A percentile compares a stretch with the other conserved stretches of the same genome.
Conservation (phyloP, 148 eudicot genomes). For the Gaultheria prostrata region DNA sequence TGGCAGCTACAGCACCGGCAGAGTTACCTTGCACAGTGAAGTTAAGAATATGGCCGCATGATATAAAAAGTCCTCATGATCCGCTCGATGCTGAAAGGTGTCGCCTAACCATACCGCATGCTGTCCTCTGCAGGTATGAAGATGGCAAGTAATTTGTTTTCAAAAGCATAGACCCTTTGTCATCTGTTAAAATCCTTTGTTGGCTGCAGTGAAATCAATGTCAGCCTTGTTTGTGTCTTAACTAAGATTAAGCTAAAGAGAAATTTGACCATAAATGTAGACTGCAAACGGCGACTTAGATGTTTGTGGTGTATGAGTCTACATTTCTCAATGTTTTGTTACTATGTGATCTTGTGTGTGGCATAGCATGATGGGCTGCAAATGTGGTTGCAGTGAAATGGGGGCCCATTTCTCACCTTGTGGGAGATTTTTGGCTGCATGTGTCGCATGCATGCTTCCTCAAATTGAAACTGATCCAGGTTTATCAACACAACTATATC, state of each 20-base stretch:
- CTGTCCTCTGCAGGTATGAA: constrained; percentile 35
- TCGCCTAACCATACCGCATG: constrained; percentile 29
- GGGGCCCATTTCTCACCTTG: constrained; percentile 40
- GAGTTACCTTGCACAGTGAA: constrained; percentile 37
- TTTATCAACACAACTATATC: constrained; percentile 25
- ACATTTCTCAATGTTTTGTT: neutral
- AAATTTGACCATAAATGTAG: neutral
- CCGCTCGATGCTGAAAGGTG: constrained; percentile 19
- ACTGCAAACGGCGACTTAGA: neutral
- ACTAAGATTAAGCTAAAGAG: neutral
- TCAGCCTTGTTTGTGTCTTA: neutral
- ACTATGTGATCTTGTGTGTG: neutral
- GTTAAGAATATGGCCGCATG: constrained; percentile 31
- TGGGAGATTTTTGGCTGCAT: constrained; percentile 36
- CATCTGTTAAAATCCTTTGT: neutral
- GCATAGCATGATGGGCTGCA: neutral
- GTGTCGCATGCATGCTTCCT: constrained; percentile 32
- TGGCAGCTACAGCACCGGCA: constrained; percentile 25
- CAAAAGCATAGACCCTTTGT: neutral
- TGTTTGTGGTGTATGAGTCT: constrained; percentile 11
- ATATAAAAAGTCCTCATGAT: constrained; percentile 23
- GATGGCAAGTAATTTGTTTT: neutral
- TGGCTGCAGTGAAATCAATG: neutral
- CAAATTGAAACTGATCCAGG: constrained; percentile 32
- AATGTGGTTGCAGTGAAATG: constrained; percentile 33